Evolutionary conservation across 352 stramenopile genomes (phyloP).

Genomic region (Pythium volutum): DNA sequence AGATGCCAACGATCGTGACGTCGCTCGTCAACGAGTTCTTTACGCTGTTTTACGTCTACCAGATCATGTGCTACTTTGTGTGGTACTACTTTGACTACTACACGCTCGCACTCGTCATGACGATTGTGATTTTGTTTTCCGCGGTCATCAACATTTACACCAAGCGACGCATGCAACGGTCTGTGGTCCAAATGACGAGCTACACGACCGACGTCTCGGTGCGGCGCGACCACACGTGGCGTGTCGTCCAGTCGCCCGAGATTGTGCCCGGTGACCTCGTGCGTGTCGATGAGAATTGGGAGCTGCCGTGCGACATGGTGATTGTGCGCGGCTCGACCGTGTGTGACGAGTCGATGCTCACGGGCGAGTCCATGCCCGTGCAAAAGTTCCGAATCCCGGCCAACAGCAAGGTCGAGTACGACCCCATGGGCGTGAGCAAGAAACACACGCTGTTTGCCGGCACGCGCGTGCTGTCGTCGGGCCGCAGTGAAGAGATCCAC

Average conservation of each 20-base stretch:
- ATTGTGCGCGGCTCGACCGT: constrained; percentile 42
- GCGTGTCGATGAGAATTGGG: constrained; percentile 24
- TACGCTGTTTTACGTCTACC: constrained; percentile 75
- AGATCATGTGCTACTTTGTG: constrained; percentile 87
- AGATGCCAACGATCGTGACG: constrained; percentile 50
- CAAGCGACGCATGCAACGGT: constrained; percentile 55
- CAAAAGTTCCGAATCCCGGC: constrained; percentile 34
- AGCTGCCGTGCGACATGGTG: constrained; percentile 41
- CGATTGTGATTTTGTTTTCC: constrained; percentile 44
- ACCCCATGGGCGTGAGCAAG: constrained; percentile 24
- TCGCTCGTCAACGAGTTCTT: constrained; percentile 69
- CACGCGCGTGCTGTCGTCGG: constrained; percentile 23
- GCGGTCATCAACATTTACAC: constrained; percentile 61
- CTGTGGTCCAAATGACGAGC: constrained; percentile 62
- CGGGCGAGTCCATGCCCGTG: constrained; percentile 41
- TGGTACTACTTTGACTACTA: constrained; percentile 76
- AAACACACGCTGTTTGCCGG: constrained; percentile 35
- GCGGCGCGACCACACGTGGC: constrained; percentile 53
- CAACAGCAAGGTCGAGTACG: constrained; percentile 23
- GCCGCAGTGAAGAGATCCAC: constrained; percentile 27
- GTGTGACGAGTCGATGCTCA: constrained; percentile 47
- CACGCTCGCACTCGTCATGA: constrained; percentile 57
- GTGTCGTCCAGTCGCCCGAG: constrained; percentile 39
- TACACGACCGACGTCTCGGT: constrained; percentile 65
- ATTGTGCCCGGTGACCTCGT: constrained; percentile 53